Base-by-base conservation (phyloP, 1,284 basidiomycete genomes). In the Ceratobasidium sp. region DNA sequence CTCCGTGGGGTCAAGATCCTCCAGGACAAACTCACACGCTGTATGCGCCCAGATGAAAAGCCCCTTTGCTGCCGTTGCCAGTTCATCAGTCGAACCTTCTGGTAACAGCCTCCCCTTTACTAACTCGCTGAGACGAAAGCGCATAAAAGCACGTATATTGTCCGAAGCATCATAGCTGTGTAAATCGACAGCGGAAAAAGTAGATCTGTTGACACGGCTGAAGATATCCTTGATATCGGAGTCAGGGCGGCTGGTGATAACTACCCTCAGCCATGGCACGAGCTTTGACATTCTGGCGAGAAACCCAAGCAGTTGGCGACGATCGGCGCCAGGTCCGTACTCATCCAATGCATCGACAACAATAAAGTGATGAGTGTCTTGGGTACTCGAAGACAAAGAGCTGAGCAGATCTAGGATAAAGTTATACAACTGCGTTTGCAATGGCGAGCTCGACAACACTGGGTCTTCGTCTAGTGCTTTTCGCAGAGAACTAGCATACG, bases 311-410 rank as follows among this genome's bases (percentile, higher is more conserved):
- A 61, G n/a, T 1, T 32, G 52, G 10, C 18, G 21, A 18, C 59
- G 30, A 23, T 71, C 36, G 6, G 14, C 21, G 23, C n/a, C 32
- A 46, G 34, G n/a, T n/a, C n/a, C 52, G 28, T 41, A 69, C 43
- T 74, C 73, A 53, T 73, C 72, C 2, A 73, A 64, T 14, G 62
- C 72, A 36, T 73, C 62, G 4, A 73, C 53, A 4, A 73, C 53
- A 12, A 69, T 21, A 6, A 69, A 41, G 9, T 46, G 21, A 2
- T 26, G 43, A 18, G 4, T 32, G 8, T 18, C 23, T n/a, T n/a
- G n/a, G n/a, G n/a, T n/a, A n/a, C n/a, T n/a, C 5, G 53, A 9
- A 18, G 58, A 26, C 16, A 26, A 5, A 16, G 45, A 32, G 4
- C 18, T 28, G 36, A 18, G 26, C 14, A 30, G 5, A 30, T 28